phyloP scores from a whole-genome alignment of 106 monocot species.

The Phalaenopsis aphrodite region DNA sequence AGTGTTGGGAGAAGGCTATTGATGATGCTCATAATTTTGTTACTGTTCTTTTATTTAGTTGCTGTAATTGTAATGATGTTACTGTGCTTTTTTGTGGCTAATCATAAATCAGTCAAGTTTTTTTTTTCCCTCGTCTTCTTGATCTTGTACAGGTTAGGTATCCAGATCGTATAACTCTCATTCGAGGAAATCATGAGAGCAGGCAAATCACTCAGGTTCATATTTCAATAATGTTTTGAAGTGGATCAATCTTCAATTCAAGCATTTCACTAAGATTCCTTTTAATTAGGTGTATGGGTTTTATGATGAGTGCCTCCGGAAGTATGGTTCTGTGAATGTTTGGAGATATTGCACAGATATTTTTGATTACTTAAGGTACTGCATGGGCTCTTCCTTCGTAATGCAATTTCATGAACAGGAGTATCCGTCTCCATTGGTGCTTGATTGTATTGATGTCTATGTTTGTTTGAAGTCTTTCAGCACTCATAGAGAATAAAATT shows the following conservation, averaged over 20 bases:
- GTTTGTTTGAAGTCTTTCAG: conserved; percentile 58
- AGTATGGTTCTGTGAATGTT: conserved; percentile 98
- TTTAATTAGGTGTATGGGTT: conserved; percentile 84
- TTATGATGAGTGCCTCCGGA: conserved; percentile 98
- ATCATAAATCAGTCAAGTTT: background rate
- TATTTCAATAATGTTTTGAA: background rate
- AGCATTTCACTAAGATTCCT: conserved; percentile 3
- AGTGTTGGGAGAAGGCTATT: background rate
- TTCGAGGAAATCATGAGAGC: conserved; percentile 98
- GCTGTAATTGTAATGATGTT: background rate
- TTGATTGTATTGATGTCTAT: background rate
- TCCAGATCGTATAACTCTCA: conserved; percentile 93
- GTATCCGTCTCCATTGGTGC: background rate
- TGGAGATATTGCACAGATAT: conserved; percentile 99
- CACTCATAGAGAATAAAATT: conserved; percentile 87
- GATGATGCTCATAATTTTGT: background rate
- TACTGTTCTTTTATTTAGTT: background rate
- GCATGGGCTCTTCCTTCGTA: background rate
- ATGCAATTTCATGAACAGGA: background rate
- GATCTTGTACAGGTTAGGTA: conserved; percentile 68
- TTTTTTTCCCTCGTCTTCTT: background rate
- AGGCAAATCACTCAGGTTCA: conserved; percentile 95
- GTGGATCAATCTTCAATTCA: conserved; percentile 1
- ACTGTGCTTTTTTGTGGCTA: background rate
- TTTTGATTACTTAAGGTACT: conserved; percentile 91